phyloP scores from a whole-genome alignment of 495 filamentous ascomycete species.

The Hyaloscypha variabilis region DNA sequence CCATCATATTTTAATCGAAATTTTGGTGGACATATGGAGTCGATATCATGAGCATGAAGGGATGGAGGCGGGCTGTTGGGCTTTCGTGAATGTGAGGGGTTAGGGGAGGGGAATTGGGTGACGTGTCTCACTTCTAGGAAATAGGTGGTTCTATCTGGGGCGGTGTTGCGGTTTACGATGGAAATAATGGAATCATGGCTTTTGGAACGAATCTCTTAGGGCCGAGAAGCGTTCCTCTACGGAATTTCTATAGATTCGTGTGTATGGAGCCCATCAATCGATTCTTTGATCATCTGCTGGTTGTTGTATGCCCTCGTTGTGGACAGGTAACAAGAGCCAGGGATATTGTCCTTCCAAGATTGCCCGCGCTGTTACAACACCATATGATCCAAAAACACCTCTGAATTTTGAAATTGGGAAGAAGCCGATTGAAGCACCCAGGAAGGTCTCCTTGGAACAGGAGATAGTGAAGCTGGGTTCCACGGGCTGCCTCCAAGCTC shows the following conservation, averaged over 20 bases:
- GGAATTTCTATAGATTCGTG: conserved; percentile 23
- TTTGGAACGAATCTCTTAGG: conserved; percentile 27
- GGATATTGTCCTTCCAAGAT: neutral
- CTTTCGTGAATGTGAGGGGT: conserved; percentile 1
- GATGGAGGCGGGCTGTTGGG: no score
- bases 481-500: neutral
- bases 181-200: conserved; percentile 26
- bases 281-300: neutral
- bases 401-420: neutral
- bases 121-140: conserved; percentile 3
- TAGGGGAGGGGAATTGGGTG: neutral
- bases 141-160: neutral
- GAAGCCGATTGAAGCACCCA: neutral
- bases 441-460: neutral
- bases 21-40: conserved; percentile 4
- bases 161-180: conserved; percentile 19
- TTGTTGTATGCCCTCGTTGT: neutral
- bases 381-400: neutral
- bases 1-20: conserved; percentile 15
- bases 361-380: neutral
- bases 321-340: neutral
- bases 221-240: conserved; percentile 7
- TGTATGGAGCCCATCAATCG: neutral
- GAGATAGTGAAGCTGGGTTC: neutral
- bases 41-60: neutral